These are phyloP conservation scores for Mycena filopes DNA, from an alignment of 768 basidiomycete species.

Conservation along the genomic window DNA sequence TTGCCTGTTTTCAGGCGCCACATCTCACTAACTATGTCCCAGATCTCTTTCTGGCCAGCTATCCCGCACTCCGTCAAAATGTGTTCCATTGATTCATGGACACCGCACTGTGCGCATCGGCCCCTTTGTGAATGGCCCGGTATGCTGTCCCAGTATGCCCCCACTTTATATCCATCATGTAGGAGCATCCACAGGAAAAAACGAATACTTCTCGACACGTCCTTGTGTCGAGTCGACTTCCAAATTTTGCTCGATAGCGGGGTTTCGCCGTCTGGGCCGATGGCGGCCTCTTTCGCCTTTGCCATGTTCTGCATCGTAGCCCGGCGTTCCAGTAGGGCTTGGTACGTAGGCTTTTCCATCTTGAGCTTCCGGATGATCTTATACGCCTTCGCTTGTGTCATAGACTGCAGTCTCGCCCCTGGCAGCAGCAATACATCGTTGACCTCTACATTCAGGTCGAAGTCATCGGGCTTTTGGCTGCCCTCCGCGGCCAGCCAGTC, in stretches of 20 bases:
- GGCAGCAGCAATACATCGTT: neutral
- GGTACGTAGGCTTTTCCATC: neutral
- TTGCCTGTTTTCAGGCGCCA: neutral
- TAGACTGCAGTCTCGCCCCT: neutral
- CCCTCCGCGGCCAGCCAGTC: slow-evolving; percentile 20
- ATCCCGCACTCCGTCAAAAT: neutral
- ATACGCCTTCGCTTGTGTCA: slow-evolving; percentile 1
- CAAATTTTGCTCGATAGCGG: too few relatives aligned
- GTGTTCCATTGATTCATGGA: neutral
- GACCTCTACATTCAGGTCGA: neutral
- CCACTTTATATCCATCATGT: neutral
- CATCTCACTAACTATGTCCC: neutral
- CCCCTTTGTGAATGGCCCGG: neutral
- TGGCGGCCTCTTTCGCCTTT: too few relatives aligned
- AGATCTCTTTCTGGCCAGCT: neutral
- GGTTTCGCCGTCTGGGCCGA: too few relatives aligned
- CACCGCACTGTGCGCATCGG: neutral
- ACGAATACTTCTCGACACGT: neutral
- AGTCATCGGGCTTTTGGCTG: neutral
- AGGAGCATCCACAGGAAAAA: slow-evolving; percentile 10
- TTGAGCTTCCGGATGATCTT: neutral
- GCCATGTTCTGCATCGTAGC: too few relatives aligned
- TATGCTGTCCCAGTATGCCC: neutral
- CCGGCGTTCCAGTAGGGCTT: too few relatives aligned
- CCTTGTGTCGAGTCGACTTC: neutral